Percentiles rank a stretch among this genome's conserved stretches.
These are phyloP conservation scores for Zostera marina DNA, from an alignment of 116 monocot genomes.

Conservation along the genomic window DNA sequence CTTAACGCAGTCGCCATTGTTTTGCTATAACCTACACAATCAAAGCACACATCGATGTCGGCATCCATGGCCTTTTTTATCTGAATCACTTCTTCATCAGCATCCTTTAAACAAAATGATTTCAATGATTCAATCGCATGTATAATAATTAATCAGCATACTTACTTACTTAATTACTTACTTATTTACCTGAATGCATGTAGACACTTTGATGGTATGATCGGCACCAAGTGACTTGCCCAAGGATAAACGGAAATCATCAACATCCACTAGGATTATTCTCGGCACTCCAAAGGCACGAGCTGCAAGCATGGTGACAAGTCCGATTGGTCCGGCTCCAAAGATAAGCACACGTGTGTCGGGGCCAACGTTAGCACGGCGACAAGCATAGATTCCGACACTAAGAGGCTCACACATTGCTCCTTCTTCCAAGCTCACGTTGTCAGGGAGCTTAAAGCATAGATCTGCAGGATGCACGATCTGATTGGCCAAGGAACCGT, in stretches of 20 bases:
- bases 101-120: constrained; percentile 21
- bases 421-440: constrained; percentile 76
- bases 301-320: constrained; percentile 72
- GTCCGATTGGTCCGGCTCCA: constrained; percentile 81
- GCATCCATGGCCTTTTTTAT: constrained; percentile 44
- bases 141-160: too few relatives aligned
- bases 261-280: constrained; percentile 52
- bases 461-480: constrained; percentile 61
- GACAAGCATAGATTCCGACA: constrained; percentile 66
- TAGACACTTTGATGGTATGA: constrained; percentile 35
- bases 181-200: constrained; percentile 30
- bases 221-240: constrained; percentile 68
- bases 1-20: constrained; percentile 81
- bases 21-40: constrained; percentile 90
- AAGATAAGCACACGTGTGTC: constrained; percentile 59
- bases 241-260: constrained; percentile 45
- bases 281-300: constrained; percentile 63
- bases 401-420: constrained; percentile 97
- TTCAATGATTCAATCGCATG: neutral
- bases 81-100: constrained; percentile 37
- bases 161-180: too few relatives aligned
- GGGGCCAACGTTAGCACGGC: constrained; percentile 53
- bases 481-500: constrained; percentile 89
- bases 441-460: constrained; percentile 71
- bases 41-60: constrained; percentile 64